Evolutionary conservation across 441 rosid species (phyloP).

Genomic region (Isatis lusitanica): DNA sequence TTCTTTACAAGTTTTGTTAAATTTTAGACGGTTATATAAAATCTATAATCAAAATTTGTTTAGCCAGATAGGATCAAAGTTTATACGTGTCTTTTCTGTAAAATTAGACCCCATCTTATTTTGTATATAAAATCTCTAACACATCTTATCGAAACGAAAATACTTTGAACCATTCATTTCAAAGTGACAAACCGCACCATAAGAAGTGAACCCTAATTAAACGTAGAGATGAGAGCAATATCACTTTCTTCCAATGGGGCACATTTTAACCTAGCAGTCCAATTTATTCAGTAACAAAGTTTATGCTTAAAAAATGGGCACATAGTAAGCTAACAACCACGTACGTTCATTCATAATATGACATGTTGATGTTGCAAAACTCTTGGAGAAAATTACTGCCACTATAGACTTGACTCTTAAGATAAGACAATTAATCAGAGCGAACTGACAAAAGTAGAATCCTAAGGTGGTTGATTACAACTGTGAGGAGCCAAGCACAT

Average conservation of each 20-base stretch:
- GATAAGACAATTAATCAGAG: conserved; percentile 15
- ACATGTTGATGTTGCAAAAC: conserved; percentile 13
- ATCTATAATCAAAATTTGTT: background rate
- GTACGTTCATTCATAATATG: conserved; percentile 5
- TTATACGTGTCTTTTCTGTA: background rate
- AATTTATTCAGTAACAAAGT: no score
- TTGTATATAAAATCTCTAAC: background rate
- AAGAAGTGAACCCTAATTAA: background rate
- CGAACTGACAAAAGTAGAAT: conserved; percentile 24
- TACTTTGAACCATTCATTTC: no score
- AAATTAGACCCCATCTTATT: background rate
- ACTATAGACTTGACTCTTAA: conserved; percentile 6
- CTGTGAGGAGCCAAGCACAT: background rate
- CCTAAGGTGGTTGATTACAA: conserved; percentile 20
- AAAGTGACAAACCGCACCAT: no score
- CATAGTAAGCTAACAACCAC: background rate
- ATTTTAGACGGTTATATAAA: background rate
- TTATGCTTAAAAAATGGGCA: background rate
- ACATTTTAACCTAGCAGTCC: background rate
- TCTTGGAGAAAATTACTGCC: conserved; percentile 1
- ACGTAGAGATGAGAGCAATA: background rate
- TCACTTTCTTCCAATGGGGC: background rate
- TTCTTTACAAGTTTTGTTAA: background rate
- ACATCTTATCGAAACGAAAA: no score
- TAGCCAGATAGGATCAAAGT: background rate